Evolutionary conservation across 164 flowering plant genomes (phyloP).

Genomic region (Aristolochia contorta): DNA sequence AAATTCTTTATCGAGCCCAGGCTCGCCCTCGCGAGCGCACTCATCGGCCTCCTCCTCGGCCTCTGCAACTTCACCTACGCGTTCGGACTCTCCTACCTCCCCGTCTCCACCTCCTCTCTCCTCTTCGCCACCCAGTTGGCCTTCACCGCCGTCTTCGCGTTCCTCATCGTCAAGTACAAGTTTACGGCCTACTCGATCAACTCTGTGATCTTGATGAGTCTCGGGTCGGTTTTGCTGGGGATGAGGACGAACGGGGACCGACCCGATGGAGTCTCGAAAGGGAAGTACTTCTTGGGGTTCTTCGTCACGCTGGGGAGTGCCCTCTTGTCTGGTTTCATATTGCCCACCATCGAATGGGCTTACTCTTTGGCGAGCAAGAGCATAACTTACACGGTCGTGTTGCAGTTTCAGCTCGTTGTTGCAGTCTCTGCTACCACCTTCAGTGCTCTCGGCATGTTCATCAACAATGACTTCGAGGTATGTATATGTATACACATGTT

Average conservation of each 20-base stretch:
- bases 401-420: constrained; percentile 17
- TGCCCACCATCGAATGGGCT: constrained; percentile 13
- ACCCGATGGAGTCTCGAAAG: constrained; percentile 11
- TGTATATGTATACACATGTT: too few relatives aligned
- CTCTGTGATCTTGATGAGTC: constrained; percentile 21
- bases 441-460: constrained; percentile 17
- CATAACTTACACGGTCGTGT: constrained; percentile 16
- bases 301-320: constrained; percentile 12
- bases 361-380: constrained; percentile 8
- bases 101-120: constrained; percentile 21
- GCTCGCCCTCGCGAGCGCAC: background rate
- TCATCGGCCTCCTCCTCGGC: constrained; percentile 16
- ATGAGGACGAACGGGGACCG: constrained; percentile 15
- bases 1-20: background rate
- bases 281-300: constrained; percentile 18
- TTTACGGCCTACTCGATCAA: constrained; percentile 21
- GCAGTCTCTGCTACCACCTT: constrained; percentile 13
- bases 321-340: constrained; percentile 12
- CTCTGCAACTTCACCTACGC: constrained; percentile 14
- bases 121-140: constrained; percentile 21
- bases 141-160: constrained; percentile 26
- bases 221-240: constrained; percentile 19
- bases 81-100: constrained; percentile 14
- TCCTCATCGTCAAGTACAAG: constrained; percentile 17
- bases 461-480: constrained; percentile 17